phyloP scores from a whole-genome alignment of 176 grass and related monocot species.

The Pontederia paniculata region DNA sequence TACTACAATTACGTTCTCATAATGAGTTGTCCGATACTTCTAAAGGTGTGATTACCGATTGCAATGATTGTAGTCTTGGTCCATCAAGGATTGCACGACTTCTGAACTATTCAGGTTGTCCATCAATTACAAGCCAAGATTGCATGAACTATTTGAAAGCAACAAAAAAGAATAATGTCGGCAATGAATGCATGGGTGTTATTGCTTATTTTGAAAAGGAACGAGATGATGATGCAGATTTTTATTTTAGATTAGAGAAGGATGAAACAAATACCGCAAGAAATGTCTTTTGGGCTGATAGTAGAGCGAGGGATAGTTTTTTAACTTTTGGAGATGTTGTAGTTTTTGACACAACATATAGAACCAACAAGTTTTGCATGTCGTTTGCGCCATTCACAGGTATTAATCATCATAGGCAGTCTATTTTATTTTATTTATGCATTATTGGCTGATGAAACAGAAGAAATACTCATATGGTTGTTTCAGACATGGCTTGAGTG shows the following conservation, averaged over 20 bases:
- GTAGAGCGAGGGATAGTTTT: constrained; percentile 53
- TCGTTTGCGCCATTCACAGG: constrained; percentile 61
- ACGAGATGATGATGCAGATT: too few species aligned
- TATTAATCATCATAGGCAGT: constrained; percentile 81
- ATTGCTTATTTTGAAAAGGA: too few species aligned
- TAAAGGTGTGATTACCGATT: too few species aligned
- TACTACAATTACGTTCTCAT: too few species aligned
- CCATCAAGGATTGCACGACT: too few species aligned
- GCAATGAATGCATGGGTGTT: background rate
- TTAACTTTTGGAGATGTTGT: constrained; percentile 64
- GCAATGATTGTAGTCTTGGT: too few species aligned
- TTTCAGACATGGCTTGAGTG: constrained; percentile 70
- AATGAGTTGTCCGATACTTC: too few species aligned
- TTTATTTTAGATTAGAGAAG: background rate
- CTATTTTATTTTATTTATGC: constrained; percentile 67
- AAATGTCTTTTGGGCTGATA: constrained; percentile 84
- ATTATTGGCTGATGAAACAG: constrained; percentile 46
- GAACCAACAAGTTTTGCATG: constrained; percentile 59
- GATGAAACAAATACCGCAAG: constrained; percentile 42
- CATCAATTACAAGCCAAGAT: too few species aligned
- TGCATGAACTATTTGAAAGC: too few species aligned
- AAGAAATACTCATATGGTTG: constrained; percentile 46
- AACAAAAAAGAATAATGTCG: too few species aligned
- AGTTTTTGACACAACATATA: constrained; percentile 62
- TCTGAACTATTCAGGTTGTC: too few species aligned